Conservation (phyloP, 805 yeast species). For the Ogataea saltuana region DNA sequence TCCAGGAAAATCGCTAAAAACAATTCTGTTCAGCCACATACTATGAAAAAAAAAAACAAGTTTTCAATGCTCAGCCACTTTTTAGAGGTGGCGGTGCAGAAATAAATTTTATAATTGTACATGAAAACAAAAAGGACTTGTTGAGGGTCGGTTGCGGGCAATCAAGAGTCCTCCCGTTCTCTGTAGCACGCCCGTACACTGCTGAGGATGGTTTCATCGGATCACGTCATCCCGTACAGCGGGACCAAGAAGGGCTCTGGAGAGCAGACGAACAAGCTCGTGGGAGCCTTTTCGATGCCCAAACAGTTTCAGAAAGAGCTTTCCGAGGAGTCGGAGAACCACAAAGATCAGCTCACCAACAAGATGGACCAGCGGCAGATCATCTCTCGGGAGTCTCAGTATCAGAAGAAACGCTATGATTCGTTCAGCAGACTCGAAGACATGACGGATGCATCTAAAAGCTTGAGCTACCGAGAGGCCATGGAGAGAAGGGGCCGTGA, state of each 20-base stretch:
- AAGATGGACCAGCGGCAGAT: slow-evolving; percentile 30
- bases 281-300: slow-evolving; percentile 27
- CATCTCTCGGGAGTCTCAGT: slow-evolving; percentile 45
- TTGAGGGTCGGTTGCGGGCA: too few species aligned
- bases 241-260: background rate
- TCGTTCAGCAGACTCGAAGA: slow-evolving; percentile 14
- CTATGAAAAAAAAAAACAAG: slow-evolving; percentile 1
- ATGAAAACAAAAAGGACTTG: too few species aligned
- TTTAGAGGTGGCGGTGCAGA: background rate
- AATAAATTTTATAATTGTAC: too few species aligned
- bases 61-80: background rate
- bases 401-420: slow-evolving; percentile 42
- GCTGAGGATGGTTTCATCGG: background rate
- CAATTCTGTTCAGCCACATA: slow-evolving; percentile 13
- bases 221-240: slow-evolving; percentile 3
- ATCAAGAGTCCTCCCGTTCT: slow-evolving; percentile 6
- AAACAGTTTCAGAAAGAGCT: slow-evolving; percentile 25
- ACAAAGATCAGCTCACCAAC: slow-evolving; percentile 26
- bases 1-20: too few species aligned
- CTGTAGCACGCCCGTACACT: background rate
- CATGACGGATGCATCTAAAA: slow-evolving; percentile 10
- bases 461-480: slow-evolving; percentile 42
- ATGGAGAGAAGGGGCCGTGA: slow-evolving; percentile 44
- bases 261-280: slow-evolving; percentile 11
- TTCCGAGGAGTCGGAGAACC: slow-evolving; percentile 25